phyloP scores from a whole-genome alignment of 164 flowering plant species.

The Aristolochia contorta region DNA sequence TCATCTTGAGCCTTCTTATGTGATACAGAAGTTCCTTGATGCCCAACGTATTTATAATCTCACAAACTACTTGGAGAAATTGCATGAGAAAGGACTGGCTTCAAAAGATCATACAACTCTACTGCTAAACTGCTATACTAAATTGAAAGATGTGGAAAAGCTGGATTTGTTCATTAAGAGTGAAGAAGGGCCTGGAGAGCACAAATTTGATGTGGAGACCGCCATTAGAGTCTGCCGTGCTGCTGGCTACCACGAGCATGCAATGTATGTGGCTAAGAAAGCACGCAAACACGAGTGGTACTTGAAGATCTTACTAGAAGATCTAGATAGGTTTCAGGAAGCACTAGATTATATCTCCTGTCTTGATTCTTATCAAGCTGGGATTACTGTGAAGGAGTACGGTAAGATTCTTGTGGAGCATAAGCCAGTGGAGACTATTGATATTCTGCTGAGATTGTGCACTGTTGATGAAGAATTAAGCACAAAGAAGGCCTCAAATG shows the following conservation, averaged over 20 bases:
- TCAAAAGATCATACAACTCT: constrained; percentile 98
- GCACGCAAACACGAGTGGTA: constrained; percentile 93
- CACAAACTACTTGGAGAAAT: constrained; percentile 94
- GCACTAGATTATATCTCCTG: constrained; percentile 87
- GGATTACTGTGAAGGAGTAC: constrained; percentile 83
- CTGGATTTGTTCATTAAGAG: constrained; percentile 72
- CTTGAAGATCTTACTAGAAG: constrained; percentile 95
- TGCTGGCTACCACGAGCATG: constrained; percentile 98
- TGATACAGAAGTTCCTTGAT: constrained; percentile 96
- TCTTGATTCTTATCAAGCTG: constrained; percentile 93
- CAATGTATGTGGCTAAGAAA: constrained; percentile 98
- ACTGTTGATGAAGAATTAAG: constrained; percentile 65
- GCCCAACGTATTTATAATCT: constrained; percentile 95
- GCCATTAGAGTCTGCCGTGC: constrained; percentile 98
- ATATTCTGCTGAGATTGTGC: constrained; percentile 82
- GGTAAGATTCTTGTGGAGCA: constrained; percentile 94
- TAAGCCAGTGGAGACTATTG: constrained; percentile 78
- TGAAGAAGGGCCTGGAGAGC: constrained; percentile 82
- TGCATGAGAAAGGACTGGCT: constrained; percentile 93
- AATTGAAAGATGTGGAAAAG: constrained; percentile 91
- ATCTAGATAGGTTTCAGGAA: constrained; percentile 80
- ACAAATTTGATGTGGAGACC: constrained; percentile 94
- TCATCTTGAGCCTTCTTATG: constrained; percentile 95
- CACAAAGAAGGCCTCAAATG: constrained; percentile 35
- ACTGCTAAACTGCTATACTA: constrained; percentile 88